A percentile compares a stretch with the other conserved stretches of the same genome.
phyloP scores from a whole-genome alignment of 305 asterid genomes.

The Fraxinus floribunda region DNA sequence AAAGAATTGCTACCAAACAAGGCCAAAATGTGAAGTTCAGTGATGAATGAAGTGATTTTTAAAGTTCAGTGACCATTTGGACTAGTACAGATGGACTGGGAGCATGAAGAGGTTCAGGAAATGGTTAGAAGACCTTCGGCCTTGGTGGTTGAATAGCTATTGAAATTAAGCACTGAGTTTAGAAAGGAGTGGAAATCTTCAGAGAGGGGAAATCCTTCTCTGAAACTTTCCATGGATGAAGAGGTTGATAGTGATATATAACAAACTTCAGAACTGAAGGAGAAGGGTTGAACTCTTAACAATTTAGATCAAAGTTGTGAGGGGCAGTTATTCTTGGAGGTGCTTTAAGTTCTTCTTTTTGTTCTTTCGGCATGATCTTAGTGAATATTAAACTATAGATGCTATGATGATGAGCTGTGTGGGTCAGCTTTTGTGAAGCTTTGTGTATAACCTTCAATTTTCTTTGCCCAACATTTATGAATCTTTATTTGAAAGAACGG shows the following conservation, averaged over 20 bases:
- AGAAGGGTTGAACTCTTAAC: not conserved
- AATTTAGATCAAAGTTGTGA: not conserved
- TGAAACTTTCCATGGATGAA: not conserved
- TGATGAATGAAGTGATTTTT: not conserved
- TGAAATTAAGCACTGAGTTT: conserved; percentile 13
- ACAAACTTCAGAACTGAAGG: conserved; percentile 11
- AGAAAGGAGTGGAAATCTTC: not conserved
- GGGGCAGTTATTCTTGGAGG: not conserved
- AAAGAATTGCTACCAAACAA: too few species aligned
- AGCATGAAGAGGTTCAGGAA: not conserved
- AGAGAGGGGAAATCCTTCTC: not conserved
- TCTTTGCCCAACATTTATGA: not conserved
- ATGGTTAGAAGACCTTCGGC: not conserved
- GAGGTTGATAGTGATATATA: conserved; percentile 7
- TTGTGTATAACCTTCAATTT: not conserved
- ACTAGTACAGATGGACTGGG: not conserved
- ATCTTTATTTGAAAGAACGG: not conserved
- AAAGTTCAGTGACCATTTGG: not conserved
- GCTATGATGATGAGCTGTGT: not conserved
- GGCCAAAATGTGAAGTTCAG: not conserved
- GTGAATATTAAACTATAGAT: not conserved
- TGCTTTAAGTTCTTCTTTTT: conserved; percentile 6
- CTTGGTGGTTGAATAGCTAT: not conserved
- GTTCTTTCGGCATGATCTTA: conserved; percentile 4
- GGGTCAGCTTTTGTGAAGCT: not conserved